Evolutionary conservation across 1,139 yeast species (phyloP), one percentile per base, ranked within the genome.

Genomic region (Yamadazyma membranifaciens): DNA sequence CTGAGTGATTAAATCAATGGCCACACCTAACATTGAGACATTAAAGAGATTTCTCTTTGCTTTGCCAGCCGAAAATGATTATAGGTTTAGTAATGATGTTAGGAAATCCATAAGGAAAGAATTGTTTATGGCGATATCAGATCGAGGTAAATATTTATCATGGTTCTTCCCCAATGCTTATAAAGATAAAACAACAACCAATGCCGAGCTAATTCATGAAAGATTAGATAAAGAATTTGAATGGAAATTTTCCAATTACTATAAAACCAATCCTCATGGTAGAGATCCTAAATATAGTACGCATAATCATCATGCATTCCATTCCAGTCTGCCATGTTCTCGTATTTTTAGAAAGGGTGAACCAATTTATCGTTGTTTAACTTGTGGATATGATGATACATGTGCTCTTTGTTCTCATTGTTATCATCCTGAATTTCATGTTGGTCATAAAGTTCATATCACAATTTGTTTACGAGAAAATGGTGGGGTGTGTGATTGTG

Each of bases 321-420:
- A 87, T 54, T 75, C 80, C 11, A 77, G 81, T 30, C 70, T 85
- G 59, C 86, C 95, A 0, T 88, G 96, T 61, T 86, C 89, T 2
- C 69, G 85, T 28, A 80, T 83, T 40, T 85, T 88, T 53, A 70
- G 80, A 34, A 78, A 81, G 40, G 96, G 96, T n/a, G 96, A 88
- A 54, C 92, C 95, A 0, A 84, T 89, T 3, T 86, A 85, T 56
- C 69, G 94, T 34, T 88, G 96, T 56, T 78, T 70, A 35, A 87
- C 95, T 0, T 88, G 96, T 62, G 92, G 89, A 0, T 74, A 76
- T 40, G 96, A 87, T 56, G 95, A 87, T 39, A 83, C 95, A 0
- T 86, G 95, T 62, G 96, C 92, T 0, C 64, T 92, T 20, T 92
- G 98, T 57, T 75, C 83, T 7, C 69, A 75, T 48, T 92, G 98